Evolutionary conservation across 805 yeast genomes (phyloP), one percentile per base, ranked within the genome.

Genomic region (Saccharomycopsis synnaedendra): DNA sequence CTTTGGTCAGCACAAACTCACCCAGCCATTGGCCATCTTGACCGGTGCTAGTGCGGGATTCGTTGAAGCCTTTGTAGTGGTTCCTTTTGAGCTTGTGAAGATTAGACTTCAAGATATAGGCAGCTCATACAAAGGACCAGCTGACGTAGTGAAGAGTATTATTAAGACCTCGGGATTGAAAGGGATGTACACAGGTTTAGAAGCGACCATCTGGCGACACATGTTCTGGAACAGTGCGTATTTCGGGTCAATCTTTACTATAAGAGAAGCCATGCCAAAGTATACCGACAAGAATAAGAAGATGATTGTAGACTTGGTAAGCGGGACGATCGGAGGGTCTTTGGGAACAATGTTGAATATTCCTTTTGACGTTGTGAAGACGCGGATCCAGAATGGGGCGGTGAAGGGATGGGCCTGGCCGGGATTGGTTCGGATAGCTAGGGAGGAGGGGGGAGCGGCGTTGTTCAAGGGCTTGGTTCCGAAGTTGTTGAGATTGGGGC

Each of bases 1-100:
- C 19, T 87, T 89, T 63, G 95, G 86, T 45, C 72, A 83, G 39
- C 63, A 71, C 6, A 64, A 74, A 54, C 74, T 84, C 77, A 84
- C 72, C 54, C 97, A 89, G 68, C 78, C 83, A 6, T 70, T 90
- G 60, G 87, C 96, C 3, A 70, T 90, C 46, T 70, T 90, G 56
- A 85, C 96, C 39, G 98, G 98, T 68, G 96, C 97, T 36, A 85
- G 95, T 50, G 97, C 98, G 5, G 98, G 98, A 69, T 93, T 96
- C 38, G 82, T 90, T 41, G 98, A 90, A 65, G 78, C 96, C 3
- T 86, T 88, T 62, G 96, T 93, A 40, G 97, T 90, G 48, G 97
- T 90, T 37, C 98, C 98, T n/a, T 90, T 90, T 62, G 98, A 90
- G 67, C 74, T 90, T 61, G 85, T 90, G 57, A 90, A 90, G 69